These are phyloP conservation scores for Lachnellula occidentalis DNA, from an alignment of 2,329 filamentous ascomycete genomes.

Conservation along the genomic window DNA sequence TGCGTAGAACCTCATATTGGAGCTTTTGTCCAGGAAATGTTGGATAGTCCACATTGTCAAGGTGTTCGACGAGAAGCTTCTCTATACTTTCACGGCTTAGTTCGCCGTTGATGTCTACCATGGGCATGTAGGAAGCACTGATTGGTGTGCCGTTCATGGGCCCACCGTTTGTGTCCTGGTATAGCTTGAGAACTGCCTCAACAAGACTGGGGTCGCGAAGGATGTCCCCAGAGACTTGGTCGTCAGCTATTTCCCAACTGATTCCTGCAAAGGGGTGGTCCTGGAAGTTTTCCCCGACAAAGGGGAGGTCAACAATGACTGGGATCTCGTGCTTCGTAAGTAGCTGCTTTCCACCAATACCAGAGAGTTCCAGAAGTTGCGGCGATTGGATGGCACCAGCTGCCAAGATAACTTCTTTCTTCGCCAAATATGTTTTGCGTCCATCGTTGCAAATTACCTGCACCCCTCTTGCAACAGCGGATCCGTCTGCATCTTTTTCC, in stretches of 20 bases:
- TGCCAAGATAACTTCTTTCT: constrained; percentile 41
- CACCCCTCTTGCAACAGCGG: constrained; percentile 11
- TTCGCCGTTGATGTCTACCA: not conserved
- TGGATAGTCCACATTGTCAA: not conserved
- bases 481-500: not conserved
- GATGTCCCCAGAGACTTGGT: constrained; percentile 31
- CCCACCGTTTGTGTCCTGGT: constrained; percentile 23
- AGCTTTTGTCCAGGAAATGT: not conserved
- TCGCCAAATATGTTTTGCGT: constrained; percentile 17
- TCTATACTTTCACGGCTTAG: not conserved
- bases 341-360: constrained; percentile 36
- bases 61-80: not conserved
- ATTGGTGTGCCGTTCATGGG: not conserved
- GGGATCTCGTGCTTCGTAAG: constrained; percentile 39
- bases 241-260: constrained; percentile 32
- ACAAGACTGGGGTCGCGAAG: constrained; percentile 32
- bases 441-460: constrained; percentile 1
- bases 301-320: constrained; percentile 49
- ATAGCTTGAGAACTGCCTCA: constrained; percentile 30
- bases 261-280: constrained; percentile 32
- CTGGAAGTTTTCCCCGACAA: constrained; percentile 55
- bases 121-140: not conserved
- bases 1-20: not conserved
- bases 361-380: constrained; percentile 41
- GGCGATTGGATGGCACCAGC: constrained; percentile 41